Evolutionary conservation across 257 asterid species (phyloP).

Genomic region (Jasminum sambac): DNA sequence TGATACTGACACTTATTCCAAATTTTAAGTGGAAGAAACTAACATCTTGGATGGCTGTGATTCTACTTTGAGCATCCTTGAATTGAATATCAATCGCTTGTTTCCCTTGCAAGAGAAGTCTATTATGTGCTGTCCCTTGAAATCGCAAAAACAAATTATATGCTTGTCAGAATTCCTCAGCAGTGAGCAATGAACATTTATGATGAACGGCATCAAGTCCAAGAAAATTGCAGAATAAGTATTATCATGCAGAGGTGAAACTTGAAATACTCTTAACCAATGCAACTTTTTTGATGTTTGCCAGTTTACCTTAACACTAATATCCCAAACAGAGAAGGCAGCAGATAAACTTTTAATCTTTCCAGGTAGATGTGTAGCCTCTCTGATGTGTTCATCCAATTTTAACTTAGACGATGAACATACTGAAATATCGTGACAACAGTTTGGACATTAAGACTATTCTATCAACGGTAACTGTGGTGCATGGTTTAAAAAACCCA

Average conservation of each 20-base stretch:
- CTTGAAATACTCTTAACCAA: not conserved
- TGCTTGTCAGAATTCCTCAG: slow-evolving; percentile 15
- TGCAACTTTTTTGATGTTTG: slow-evolving; percentile 12
- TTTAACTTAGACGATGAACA: slow-evolving; percentile 20
- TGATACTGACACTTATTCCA: not conserved
- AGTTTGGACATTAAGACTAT: slow-evolving; percentile 2
- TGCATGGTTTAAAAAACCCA: too few species aligned
- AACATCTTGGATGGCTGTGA: slow-evolving; percentile 63
- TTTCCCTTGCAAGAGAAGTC: slow-evolving; percentile 59
- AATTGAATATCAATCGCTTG: slow-evolving; percentile 64
- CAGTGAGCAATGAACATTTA: slow-evolving; percentile 16
- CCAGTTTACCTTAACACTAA: slow-evolving; percentile 21
- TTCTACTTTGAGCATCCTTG: slow-evolving; percentile 66
- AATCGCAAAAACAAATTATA: slow-evolving; percentile 23
- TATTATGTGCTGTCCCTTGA: slow-evolving; percentile 60
- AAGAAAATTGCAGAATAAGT: slow-evolving; percentile 12
- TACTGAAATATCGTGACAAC: slow-evolving; percentile 5
- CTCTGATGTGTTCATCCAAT: slow-evolving; percentile 20
- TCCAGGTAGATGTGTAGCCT: slow-evolving; percentile 3
- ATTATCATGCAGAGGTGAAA: slow-evolving; percentile 5
- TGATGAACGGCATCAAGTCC: slow-evolving; percentile 20
- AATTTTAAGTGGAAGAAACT: slow-evolving; percentile 36
- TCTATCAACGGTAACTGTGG: not conserved
- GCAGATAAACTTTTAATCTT: not conserved
- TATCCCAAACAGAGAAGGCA: slow-evolving; percentile 20